Percentiles rank a stretch among this genome's conserved stretches.
These are phyloP conservation scores for Mycena kentingensis DNA, from an alignment of 768 basidiomycete genomes.

Conservation along the genomic window DNA sequence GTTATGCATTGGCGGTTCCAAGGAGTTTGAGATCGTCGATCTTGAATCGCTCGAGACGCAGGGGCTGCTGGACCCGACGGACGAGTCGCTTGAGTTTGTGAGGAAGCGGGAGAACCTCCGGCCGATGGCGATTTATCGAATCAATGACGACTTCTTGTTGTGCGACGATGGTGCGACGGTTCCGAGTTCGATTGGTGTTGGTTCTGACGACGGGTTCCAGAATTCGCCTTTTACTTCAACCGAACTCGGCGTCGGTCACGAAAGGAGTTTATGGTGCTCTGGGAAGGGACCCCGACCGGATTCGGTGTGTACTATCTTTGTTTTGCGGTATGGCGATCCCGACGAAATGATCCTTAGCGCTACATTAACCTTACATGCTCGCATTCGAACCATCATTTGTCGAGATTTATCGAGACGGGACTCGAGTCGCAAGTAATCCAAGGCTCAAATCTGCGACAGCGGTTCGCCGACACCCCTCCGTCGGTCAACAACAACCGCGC, in stretches of 20 bases:
- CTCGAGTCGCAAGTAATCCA: slow-evolving; percentile 92
- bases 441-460: slow-evolving; percentile 82
- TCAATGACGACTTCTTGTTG: slow-evolving; percentile 93
- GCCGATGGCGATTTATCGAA: slow-evolving; percentile 95
- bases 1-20: slow-evolving; percentile 95
- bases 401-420: slow-evolving; percentile 95
- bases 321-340: slow-evolving; percentile 2
- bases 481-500: slow-evolving; percentile 68
- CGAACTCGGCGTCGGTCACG: slow-evolving; percentile 91
- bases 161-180: slow-evolving; percentile 87
- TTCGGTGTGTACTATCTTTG: slow-evolving; percentile 70
- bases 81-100: slow-evolving; percentile 91
- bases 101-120: slow-evolving; percentile 83
- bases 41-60: slow-evolving; percentile 96
- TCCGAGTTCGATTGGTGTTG: slow-evolving; percentile 7
- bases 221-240: slow-evolving; percentile 99
- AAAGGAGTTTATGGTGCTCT: slow-evolving; percentile 91
- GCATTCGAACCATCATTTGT: slow-evolving; percentile 97
- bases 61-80: slow-evolving; percentile 89
- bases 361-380: slow-evolving; percentile 94
- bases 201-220: slow-evolving; percentile 40
- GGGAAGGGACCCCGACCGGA: slow-evolving; percentile 93
- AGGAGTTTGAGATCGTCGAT: slow-evolving; percentile 98
- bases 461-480: slow-evolving; percentile 93
- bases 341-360: no score